Base-by-base conservation (phyloP, 805 yeast genomes). In the Trichomonascus vanleenenianus region DNA sequence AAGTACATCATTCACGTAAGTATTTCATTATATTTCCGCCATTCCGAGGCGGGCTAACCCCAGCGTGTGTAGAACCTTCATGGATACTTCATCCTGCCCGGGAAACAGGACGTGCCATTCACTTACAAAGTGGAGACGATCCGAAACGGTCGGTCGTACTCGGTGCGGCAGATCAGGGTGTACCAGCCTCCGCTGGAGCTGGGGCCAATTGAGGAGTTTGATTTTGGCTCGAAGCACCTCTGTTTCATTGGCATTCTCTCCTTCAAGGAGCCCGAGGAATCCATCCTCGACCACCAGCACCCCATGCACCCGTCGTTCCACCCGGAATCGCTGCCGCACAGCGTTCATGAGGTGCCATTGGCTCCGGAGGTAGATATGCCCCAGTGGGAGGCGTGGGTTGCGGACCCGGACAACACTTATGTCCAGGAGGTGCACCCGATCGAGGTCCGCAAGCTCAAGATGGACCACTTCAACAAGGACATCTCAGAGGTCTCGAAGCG, bases 331-430 rank as follows among this genome's bases (percentile, higher is more conserved):
- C 31, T 42, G n/a, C 32, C 52, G 40, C 31, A 46, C 34, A 27
- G 18, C 27, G 47, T 45, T 9, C 42, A 44, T 18, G 37, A 45
- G 30, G 50, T 50, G 39, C 55, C 55, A 2, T 34, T 50, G 39
- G 60, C 62, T 2, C 60, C 60, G 3, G 64, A 59, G 33, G 51
- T 52, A 6, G 64, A 59, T 25, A 40, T 53, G 9, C 51, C 53
- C 14, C 37, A 40, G 38, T 56, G 50, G 50, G 47, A 48, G 35
- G 51, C 53, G 32, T 51, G 50, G 54, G 22, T 43, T 11, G 22
- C 45, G 40, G 41, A 45, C 27, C 48, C 49, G 15, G 46, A 39
- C 27, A 31, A 39, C 20, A 38, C 35, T 18, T 39, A 43, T 18
- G 42, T 33, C 16, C 48, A 40, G 14, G 56, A 51, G 35, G 44